Conservation (phyloP, 768 basidiomycete species). For the Kwoniella sp. region DNA sequence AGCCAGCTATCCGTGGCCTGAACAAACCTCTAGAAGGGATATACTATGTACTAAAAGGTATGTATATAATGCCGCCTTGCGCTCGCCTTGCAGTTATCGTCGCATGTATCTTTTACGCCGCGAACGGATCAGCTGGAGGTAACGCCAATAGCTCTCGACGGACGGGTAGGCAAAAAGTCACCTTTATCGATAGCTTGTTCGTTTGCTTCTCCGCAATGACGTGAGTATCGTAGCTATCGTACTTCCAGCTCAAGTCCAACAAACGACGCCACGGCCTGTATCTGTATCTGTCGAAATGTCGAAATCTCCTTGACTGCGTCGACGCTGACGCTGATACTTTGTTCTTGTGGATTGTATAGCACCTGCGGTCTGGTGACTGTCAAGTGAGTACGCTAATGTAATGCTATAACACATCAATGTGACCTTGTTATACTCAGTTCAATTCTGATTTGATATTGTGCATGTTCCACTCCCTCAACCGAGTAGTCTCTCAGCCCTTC, state of each 20-base stretch:
- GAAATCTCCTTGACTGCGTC: no score
- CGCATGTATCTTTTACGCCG: slow-evolving; percentile 43
- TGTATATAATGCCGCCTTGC: no score
- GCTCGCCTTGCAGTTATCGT: slow-evolving; percentile 23
- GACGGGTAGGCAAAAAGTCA: slow-evolving; percentile 26
- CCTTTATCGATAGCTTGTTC: slow-evolving; percentile 44
- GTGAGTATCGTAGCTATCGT: slow-evolving; percentile 34
- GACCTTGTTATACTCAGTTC: no score
- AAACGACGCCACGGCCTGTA: no score
- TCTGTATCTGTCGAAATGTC: no score
- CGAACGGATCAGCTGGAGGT: slow-evolving; percentile 30
- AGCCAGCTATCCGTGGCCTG: no score
- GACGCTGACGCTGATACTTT: not conserved
- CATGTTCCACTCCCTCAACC: no score
- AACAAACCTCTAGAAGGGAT: no score
- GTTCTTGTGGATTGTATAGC: slow-evolving; percentile 6
- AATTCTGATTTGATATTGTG: no score
- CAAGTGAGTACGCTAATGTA: slow-evolving; percentile 39
- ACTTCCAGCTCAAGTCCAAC: no score
- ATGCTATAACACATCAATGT: no score
- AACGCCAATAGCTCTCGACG: slow-evolving; percentile 30
- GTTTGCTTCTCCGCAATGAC: slow-evolving; percentile 49
- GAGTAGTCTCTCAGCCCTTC: slow-evolving; percentile 35
- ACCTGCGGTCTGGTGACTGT: slow-evolving; percentile 45
- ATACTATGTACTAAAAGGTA: no score